Percentiles rank a stretch among this genome's conserved stretches.
Evolutionary conservation across 805 yeast species (phyloP).

Genomic region (Hanseniaspora jakobsenii): DNA sequence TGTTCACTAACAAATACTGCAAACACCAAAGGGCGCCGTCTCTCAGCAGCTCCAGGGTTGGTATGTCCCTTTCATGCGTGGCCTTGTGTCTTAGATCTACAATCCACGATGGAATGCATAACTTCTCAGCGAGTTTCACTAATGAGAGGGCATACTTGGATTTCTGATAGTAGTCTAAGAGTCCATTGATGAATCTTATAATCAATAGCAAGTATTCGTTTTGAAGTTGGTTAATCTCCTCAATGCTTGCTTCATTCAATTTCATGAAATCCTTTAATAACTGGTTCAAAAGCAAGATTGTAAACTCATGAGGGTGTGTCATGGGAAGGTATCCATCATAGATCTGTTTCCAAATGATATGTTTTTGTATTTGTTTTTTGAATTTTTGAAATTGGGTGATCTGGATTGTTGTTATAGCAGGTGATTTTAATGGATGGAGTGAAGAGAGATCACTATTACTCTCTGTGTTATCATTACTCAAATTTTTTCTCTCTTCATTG

Average conservation of each 20-base stretch:
- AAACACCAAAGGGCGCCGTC: conserved; percentile 49
- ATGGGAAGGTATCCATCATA: conserved; percentile 12
- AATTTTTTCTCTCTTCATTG: too few species aligned
- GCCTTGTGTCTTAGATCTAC: conserved; percentile 85
- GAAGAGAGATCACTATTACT: too few species aligned
- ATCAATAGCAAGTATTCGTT: conserved; percentile 48
- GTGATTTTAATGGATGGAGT: too few species aligned
- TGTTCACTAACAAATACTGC: conserved; percentile 59
- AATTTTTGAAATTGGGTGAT: neutral
- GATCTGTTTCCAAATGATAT: conserved; percentile 8
- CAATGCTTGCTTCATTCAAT: neutral
- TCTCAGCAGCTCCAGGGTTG: conserved; percentile 57
- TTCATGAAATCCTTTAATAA: neutral
- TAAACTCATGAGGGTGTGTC: conserved; percentile 12
- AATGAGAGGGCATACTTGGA: conserved; percentile 68
- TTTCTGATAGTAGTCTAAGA: conserved; percentile 76
- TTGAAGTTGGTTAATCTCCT: neutral
- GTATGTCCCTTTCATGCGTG: conserved; percentile 71
- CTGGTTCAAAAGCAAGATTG: conserved; percentile 5
- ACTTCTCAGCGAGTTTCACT: conserved; percentile 54
- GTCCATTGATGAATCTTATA: conserved; percentile 80
- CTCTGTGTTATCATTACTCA: too few species aligned
- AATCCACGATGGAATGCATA: conserved; percentile 63
- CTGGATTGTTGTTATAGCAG: too few species aligned
- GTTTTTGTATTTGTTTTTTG: conserved; percentile 11